Evolutionary conservation across 306 rosid genomes (phyloP), one percentile per base, ranked within the genome.

Genomic region (Quercus alba): DNA sequence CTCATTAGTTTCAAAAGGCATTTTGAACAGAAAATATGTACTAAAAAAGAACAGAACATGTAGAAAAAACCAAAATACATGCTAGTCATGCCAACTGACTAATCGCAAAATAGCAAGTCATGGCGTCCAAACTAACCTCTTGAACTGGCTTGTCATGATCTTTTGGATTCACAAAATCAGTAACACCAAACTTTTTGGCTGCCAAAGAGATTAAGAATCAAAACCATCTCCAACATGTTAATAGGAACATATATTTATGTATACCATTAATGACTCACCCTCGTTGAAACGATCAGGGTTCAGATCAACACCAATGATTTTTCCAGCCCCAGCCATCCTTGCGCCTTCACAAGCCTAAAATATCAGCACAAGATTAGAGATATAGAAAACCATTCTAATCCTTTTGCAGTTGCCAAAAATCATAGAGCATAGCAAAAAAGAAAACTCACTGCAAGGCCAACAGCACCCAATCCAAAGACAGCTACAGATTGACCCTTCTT

Each of bases 111-210:
- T 12, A 28, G 19, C 26, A 28, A 26, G n/a, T 15, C 26, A 41
- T 41, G 78, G 56, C 44, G 35, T 4, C 30, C 44, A 2, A 75
- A 70, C 89, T 57, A 77, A 90, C 97, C 91, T 92, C 31, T 72
- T 94, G 97, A 58, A 91, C 94, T 14, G 98, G 98, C 38, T 94
- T 94, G 86, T 81, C 75, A 41, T 94, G 92, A 18, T 92, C 97
- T 86, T 86, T 94, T 10, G 98, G 98, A 85, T 94, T 94, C 86
- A 92, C 94, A 17, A 92, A 94, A 70, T 94, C 90, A 71, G 73
- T 94, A n/a, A 90, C 93, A 1, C 98, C 98, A 70, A 94, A 92
- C 76, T 88, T 94, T 82, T 92, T 94, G 79, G 97, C 97, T 94
- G 92, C 31, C 81, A 82, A 73, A 6, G 56, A 67, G 20, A 76